These are phyloP conservation scores for Sophora flavescens DNA, from an alignment of 306 rosid genomes.

Conservation along the genomic window DNA sequence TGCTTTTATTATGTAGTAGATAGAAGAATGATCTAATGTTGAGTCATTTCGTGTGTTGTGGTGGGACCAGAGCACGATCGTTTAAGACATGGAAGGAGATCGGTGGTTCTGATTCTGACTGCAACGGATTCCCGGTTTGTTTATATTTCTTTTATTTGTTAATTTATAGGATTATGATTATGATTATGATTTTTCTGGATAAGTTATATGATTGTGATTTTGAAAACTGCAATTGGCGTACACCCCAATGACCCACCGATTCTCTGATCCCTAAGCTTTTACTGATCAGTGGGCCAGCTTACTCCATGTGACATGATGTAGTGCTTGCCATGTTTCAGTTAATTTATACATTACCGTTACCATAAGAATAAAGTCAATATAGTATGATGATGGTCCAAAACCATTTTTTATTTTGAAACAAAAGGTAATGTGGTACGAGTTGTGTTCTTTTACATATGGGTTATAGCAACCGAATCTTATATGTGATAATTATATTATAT, in stretches of 20 bases:
- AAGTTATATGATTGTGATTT: not conserved
- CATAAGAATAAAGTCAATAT: too few species aligned
- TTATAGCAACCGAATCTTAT: too few species aligned
- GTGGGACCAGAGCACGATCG: conserved; percentile 55
- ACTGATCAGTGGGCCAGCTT: conserved; percentile 36
- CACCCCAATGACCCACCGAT: not conserved
- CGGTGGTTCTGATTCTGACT: conserved; percentile 57
- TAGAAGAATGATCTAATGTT: not conserved
- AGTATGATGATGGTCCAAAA: too few species aligned
- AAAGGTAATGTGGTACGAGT: too few species aligned
- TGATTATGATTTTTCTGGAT: too few species aligned
- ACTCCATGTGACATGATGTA: conserved; percentile 18
- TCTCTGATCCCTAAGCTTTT: too few species aligned
- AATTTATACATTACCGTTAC: too few species aligned
- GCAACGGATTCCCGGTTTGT: conserved; percentile 48
- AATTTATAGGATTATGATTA: too few species aligned
- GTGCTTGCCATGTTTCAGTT: not conserved
- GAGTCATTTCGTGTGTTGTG: not conserved
- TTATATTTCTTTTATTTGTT: not conserved
- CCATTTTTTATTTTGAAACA: too few species aligned
- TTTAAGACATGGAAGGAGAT: conserved; percentile 41
- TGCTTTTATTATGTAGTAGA: too few species aligned
- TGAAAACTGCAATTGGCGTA: not conserved
- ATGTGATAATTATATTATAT: too few species aligned
- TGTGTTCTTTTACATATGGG: too few species aligned